These are phyloP conservation scores for Pichia nakasei DNA, from an alignment of 805 yeast genomes.

Conservation along the genomic window DNA sequence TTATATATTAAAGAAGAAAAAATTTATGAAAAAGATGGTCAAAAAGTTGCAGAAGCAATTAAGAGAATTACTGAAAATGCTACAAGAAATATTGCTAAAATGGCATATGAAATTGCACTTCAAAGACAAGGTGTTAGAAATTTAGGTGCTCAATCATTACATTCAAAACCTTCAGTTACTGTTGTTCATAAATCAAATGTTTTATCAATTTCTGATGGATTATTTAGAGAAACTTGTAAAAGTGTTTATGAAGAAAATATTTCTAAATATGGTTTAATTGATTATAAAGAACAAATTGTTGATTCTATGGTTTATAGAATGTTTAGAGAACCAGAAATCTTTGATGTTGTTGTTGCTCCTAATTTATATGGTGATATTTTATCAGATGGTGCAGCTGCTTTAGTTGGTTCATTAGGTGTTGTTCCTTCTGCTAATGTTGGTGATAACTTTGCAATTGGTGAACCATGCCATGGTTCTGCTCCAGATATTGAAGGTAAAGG, in stretches of 20 bases:
- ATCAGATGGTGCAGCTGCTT: conserved; percentile 97
- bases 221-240: conserved; percentile 84
- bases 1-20: conserved; percentile 91
- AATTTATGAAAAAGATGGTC: conserved; percentile 69
- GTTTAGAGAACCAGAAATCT: conserved; percentile 97
- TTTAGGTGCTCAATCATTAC: conserved; percentile 46
- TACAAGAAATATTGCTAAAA: conserved; percentile 74
- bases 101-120: conserved; percentile 87
- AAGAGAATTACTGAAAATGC: conserved; percentile 92
- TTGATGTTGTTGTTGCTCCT: conserved; percentile 98
- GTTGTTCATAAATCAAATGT: conserved; percentile 97
- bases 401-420: conserved; percentile 95
- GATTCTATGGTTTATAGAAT: conserved; percentile 98
- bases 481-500: conserved; percentile 97
- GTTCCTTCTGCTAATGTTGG: conserved; percentile 99
- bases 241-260: conserved; percentile 49
- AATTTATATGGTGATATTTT: conserved; percentile 96
- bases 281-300: conserved; percentile 89
- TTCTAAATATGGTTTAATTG: conserved; percentile 50
- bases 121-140: conserved; percentile 79
- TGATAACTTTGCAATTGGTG: conserved; percentile 92
- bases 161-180: conserved; percentile 58
- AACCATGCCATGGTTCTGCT: conserved; percentile 98
- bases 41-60: conserved; percentile 92
- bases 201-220: conserved; percentile 83